Conservation (phyloP, 768 basidiomycete species). For the Amanita rimosa region DNA sequence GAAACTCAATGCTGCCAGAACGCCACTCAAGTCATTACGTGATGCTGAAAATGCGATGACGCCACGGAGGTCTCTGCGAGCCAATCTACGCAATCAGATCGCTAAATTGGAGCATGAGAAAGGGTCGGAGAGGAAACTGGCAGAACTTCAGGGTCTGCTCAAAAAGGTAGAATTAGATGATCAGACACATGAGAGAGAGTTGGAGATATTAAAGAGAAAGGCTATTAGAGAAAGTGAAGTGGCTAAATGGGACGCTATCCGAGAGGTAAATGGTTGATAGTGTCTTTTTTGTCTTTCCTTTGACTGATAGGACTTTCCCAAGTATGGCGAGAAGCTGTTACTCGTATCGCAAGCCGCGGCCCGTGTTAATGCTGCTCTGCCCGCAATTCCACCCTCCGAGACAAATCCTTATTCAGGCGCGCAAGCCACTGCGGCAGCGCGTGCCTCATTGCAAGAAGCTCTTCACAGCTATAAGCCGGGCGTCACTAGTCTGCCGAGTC, state of each 20-base stretch:
- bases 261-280: constrained; percentile 40
- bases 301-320: constrained; percentile 15
- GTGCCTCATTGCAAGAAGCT: constrained; percentile 67
- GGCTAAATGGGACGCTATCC: constrained; percentile 70
- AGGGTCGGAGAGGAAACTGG: constrained; percentile 53
- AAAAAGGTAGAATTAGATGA: constrained; percentile 55
- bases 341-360: constrained; percentile 62
- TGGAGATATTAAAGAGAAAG: constrained; percentile 65
- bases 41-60: constrained; percentile 52
- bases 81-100: constrained; percentile 48
- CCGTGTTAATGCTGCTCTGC: constrained; percentile 51
- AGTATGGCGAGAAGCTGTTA: constrained; percentile 73
- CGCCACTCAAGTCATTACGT: constrained; percentile 59
- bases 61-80: constrained; percentile 54
- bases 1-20: constrained; percentile 54
- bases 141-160: constrained; percentile 63
- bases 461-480: constrained; percentile 73
- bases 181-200: constrained; percentile 53
- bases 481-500: constrained; percentile 38
- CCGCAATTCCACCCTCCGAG: constrained; percentile 51
- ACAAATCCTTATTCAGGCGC: constrained; percentile 48
- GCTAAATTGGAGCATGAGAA: constrained; percentile 53
- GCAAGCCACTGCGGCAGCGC: constrained; percentile 52
- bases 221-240: constrained; percentile 66
- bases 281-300: background rate